These are phyloP conservation scores for Phytophthora pseudosyringae DNA, from an alignment of 352 stramenopile species.

Conservation along the genomic window DNA sequence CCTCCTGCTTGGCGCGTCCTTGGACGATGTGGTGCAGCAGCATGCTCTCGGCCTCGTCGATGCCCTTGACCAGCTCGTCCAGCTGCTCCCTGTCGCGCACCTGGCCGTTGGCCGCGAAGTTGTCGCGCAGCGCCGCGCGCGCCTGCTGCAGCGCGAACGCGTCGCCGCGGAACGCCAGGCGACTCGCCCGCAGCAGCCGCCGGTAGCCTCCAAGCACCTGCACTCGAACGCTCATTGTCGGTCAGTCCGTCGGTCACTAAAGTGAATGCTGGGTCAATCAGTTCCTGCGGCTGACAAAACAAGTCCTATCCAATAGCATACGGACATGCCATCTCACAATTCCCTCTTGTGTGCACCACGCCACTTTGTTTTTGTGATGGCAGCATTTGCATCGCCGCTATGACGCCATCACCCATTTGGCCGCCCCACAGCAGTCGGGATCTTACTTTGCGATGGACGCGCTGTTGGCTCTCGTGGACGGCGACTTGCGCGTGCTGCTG, in stretches of 20 bases:
- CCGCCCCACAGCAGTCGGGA: slow-evolving; percentile 12
- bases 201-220: slow-evolving; percentile 82
- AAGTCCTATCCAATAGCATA: background rate
- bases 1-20: slow-evolving; percentile 56
- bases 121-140: slow-evolving; percentile 63
- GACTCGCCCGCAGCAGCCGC: slow-evolving; percentile 76
- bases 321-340: slow-evolving; percentile 1
- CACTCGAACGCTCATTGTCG: slow-evolving; percentile 64
- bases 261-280: too few relatives aligned
- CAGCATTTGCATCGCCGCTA: slow-evolving; percentile 11
- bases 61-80: slow-evolving; percentile 68
- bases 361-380: slow-evolving; percentile 14
- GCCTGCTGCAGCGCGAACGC: slow-evolving; percentile 69
- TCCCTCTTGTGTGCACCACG: background rate
- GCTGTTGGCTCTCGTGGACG: slow-evolving; percentile 45
- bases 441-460: slow-evolving; percentile 48
- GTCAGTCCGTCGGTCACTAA: background rate
- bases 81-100: slow-evolving; percentile 63
- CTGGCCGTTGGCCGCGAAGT: slow-evolving; percentile 69
- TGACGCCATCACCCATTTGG: slow-evolving; percentile 29
- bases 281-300: background rate
- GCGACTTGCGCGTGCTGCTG: slow-evolving; percentile 55
- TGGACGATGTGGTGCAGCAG: slow-evolving; percentile 90
- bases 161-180: slow-evolving; percentile 75
- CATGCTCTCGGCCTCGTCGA: slow-evolving; percentile 85